These are phyloP conservation scores for Apiospora sp. DNA, from an alignment of 2,329 filamentous ascomycete genomes.

Conservation along the genomic window DNA sequence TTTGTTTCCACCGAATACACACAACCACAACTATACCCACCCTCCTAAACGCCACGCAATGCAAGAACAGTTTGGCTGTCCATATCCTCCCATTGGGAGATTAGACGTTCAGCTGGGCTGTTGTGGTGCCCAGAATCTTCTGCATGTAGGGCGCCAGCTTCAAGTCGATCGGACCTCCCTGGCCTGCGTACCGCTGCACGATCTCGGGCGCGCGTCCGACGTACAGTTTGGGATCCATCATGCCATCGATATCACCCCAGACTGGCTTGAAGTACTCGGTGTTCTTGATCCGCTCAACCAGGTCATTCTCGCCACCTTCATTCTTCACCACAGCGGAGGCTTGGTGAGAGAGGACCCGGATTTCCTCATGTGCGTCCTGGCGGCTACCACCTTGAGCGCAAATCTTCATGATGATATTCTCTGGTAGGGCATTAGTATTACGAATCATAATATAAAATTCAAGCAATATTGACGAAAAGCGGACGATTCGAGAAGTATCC, in stretches of 20 bases:
- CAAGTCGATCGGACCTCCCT: conserved; percentile 48
- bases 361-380: conserved; percentile 55
- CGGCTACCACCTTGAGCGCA: conserved; percentile 38
- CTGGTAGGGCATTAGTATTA: conserved; percentile 21
- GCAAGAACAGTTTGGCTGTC: conserved; percentile 14
- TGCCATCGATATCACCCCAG: conserved; percentile 70
- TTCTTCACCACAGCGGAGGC: conserved; percentile 68
- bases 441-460: neutral
- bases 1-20: neutral
- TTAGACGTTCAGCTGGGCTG: conserved; percentile 50
- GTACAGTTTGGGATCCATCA: conserved; percentile 69
- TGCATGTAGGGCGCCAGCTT: conserved; percentile 47
- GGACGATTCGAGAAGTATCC: neutral
- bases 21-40: neutral
- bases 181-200: conserved; percentile 54
- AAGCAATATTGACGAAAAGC: neutral
- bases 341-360: conserved; percentile 82
- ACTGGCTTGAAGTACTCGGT: conserved; percentile 80
- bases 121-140: conserved; percentile 45
- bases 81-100: neutral
- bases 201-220: conserved; percentile 54
- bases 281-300: conserved; percentile 78
- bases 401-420: conserved; percentile 41
- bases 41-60: conserved; percentile 6
- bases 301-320: conserved; percentile 70